Percentiles rank a stretch among this genome's conserved stretches.
These are phyloP conservation scores for Coelastrella sp. DNA, from an alignment of 139 green algal genomes.

Conservation along the genomic window DNA sequence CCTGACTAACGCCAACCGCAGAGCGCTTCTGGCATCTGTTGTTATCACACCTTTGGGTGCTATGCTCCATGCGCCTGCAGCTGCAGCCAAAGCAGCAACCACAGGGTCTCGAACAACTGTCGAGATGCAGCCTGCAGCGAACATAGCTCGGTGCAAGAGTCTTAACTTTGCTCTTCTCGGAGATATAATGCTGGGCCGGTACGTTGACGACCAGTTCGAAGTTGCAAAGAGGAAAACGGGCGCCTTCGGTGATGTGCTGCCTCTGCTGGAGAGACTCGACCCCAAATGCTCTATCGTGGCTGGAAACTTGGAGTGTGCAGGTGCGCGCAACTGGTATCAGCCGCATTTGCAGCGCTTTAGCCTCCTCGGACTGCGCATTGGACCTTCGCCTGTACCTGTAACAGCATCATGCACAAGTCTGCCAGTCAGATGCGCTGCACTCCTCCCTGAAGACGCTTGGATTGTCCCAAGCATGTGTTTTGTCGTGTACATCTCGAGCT, in stretches of 20 bases:
- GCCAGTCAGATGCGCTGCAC: too few relatives aligned
- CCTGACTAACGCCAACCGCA: neutral
- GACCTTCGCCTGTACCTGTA: neutral
- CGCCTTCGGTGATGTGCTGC: conserved; percentile 33
- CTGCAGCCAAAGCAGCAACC: neutral
- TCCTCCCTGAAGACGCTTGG: too few relatives aligned
- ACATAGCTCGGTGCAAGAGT: neutral
- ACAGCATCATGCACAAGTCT: neutral
- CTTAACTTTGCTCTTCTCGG: conserved; percentile 64
- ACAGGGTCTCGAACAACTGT: neutral
- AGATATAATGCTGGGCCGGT: conserved; percentile 72
- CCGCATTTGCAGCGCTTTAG: neutral
- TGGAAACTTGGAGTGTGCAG: conserved; percentile 74
- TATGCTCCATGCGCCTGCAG: neutral
- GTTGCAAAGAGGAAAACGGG: neutral
- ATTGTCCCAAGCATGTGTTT: too few relatives aligned
- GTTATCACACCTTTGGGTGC: neutral
- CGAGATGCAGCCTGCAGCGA: neutral
- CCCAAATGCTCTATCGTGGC: conserved; percentile 58
- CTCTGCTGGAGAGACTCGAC: neutral
- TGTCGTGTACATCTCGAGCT: too few relatives aligned
- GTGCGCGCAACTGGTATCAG: conserved; percentile 3
- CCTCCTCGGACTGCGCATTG: neutral
- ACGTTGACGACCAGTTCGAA: conserved; percentile 29
- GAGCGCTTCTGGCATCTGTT: neutral